phyloP scores from a whole-genome alignment of 805 yeast species.

The Lipomyces yamanashiensis region DNA sequence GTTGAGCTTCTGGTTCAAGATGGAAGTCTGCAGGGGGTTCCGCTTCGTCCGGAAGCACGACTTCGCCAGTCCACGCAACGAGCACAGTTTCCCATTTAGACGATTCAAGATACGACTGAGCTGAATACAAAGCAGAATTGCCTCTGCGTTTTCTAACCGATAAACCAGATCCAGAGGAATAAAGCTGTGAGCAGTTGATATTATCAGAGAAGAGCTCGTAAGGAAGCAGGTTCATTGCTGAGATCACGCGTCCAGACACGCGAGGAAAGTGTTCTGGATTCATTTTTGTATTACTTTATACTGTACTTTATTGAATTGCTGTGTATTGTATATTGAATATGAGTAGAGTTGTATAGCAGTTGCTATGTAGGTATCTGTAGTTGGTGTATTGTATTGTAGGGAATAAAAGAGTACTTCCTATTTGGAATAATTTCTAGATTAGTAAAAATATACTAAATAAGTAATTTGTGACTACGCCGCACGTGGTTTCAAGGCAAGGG shows the following conservation, averaged over 20 bases:
- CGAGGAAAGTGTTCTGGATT: neutral
- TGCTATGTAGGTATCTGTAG: too few relatives aligned
- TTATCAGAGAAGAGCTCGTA: conserved; percentile 30
- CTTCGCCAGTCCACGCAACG: conserved; percentile 96
- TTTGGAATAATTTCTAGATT: too few relatives aligned
- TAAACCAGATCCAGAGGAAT: too few relatives aligned
- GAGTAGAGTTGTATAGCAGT: too few relatives aligned
- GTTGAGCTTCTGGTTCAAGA: conserved; percentile 57
- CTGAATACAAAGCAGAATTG: conserved; percentile 80
- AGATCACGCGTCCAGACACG: conserved; percentile 36
- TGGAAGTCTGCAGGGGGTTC: conserved; percentile 55
- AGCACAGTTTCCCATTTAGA: conserved; percentile 82
- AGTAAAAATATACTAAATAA: too few relatives aligned
- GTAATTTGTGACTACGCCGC: too few relatives aligned
- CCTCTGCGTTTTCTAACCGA: conserved; percentile 57
- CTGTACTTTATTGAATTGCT: too few relatives aligned
- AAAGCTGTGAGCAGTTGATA: neutral
- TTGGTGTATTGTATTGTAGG: too few relatives aligned
- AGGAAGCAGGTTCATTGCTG: conserved; percentile 36
- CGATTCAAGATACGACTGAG: conserved; percentile 63
- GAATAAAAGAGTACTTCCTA: too few relatives aligned
- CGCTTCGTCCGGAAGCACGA: conserved; percentile 44
- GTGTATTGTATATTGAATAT: too few relatives aligned
- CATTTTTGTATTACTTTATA: neutral
- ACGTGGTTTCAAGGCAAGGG: too few relatives aligned